Conservation (phyloP, 805 yeast genomes). For the Yarrowia divulgata region DNA sequence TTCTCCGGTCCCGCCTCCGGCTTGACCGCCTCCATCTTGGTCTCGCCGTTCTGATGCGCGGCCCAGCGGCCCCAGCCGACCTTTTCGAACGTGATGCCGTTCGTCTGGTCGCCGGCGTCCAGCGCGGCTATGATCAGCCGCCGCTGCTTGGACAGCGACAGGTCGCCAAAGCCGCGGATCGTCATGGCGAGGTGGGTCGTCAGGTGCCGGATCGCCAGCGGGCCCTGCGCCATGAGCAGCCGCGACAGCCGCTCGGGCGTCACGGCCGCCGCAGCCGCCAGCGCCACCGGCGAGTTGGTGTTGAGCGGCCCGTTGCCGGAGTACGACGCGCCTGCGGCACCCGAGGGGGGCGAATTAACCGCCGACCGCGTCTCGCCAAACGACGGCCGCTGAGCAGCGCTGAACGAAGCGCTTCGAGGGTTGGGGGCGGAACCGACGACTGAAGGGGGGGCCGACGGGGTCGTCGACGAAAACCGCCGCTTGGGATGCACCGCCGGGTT, state of each 20-base stretch:
- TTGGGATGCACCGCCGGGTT: conserved; percentile 19
- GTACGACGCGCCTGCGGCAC: conserved; percentile 3
- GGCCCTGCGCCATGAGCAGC: conserved; percentile 75
- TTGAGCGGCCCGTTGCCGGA: conserved; percentile 47
- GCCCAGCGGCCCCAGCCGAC: conserved; percentile 99
- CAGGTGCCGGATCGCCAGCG: conserved; percentile 87
- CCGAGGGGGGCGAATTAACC: conserved; percentile 16
- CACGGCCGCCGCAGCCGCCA: conserved; percentile 84
- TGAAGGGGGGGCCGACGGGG: background rate
- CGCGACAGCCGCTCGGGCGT: conserved; percentile 80
- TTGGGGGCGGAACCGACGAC: conserved; percentile 23
- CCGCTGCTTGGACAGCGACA: conserved; percentile 87
- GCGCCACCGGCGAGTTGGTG: conserved; percentile 86
- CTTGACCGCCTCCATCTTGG: conserved; percentile 15
- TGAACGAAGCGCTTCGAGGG: conserved; percentile 32
- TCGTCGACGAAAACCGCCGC: conserved; percentile 34
- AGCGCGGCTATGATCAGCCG: conserved; percentile 88
- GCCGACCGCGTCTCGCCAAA: conserved; percentile 24
- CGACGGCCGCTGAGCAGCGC: conserved; percentile 24
- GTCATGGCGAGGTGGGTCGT: conserved; percentile 78
- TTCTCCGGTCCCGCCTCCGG: conserved; percentile 4
- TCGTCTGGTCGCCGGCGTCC: conserved; percentile 61
- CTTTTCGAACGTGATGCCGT: conserved; percentile 77
- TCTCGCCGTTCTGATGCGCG: conserved; percentile 56
- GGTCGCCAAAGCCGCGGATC: conserved; percentile 77